phyloP scores from a whole-genome alignment of 2,329 filamentous ascomycete species.

The Apiospora malaysiana region DNA sequence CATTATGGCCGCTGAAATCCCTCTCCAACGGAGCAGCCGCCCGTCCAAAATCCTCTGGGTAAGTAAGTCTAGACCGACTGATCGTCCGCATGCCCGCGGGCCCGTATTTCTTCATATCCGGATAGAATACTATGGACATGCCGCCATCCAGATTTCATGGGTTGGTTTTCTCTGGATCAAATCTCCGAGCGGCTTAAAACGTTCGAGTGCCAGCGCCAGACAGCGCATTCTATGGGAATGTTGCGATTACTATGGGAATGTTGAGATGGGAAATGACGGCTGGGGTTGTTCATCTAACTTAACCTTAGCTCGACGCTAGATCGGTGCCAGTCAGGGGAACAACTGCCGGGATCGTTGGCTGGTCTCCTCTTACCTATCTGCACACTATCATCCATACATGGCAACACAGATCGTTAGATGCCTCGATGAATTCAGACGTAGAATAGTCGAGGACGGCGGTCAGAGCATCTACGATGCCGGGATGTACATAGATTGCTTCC shows the following conservation, averaged over 20 bases:
- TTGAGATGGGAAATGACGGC: background rate
- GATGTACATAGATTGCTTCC: too few relatives aligned
- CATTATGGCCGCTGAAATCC: too few relatives aligned
- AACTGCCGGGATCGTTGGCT: too few relatives aligned
- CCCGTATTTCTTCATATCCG: background rate
- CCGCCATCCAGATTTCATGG: background rate
- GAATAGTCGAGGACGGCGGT: too few relatives aligned
- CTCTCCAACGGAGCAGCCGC: background rate
- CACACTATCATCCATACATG: too few relatives aligned
- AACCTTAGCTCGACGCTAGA: constrained; percentile 9
- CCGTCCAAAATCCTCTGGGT: background rate
- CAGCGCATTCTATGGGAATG: background rate
- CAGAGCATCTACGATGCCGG: too few relatives aligned
- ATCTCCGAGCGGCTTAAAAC: background rate
- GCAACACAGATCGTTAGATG: too few relatives aligned
- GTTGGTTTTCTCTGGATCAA: background rate
- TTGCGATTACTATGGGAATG: too few relatives aligned
- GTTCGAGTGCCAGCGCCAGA: background rate
- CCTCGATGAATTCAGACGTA: too few relatives aligned
- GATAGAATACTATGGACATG: too few relatives aligned
- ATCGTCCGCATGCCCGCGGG: background rate
- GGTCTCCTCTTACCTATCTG: too few relatives aligned
- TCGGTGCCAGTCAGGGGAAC: background rate
- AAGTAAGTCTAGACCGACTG: background rate
- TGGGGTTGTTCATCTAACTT: background rate